phyloP scores from a whole-genome alignment of 2,329 filamentous ascomycete genomes.

The Botrytis byssoidea region DNA sequence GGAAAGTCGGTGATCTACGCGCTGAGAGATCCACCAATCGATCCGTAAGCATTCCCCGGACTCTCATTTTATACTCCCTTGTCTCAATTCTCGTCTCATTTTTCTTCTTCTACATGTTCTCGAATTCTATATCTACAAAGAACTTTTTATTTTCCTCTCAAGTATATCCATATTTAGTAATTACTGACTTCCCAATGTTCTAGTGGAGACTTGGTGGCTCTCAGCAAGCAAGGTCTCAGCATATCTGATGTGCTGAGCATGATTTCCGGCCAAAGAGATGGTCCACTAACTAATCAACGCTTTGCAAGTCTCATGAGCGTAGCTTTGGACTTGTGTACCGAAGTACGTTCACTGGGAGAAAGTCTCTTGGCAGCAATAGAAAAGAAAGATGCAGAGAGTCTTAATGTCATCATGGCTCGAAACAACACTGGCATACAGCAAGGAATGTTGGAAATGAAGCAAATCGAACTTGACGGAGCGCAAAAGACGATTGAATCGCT shows the following conservation, averaged over 20 bases:
- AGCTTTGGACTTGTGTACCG: background rate
- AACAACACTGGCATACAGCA: background rate
- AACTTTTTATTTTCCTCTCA: too few relatives aligned
- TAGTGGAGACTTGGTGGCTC: background rate
- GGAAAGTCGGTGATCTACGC: background rate
- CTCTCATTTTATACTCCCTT: too few relatives aligned
- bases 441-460: constrained; percentile 8
- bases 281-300: background rate
- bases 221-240: background rate
- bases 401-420: background rate
- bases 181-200: too few relatives aligned
- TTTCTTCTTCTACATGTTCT: too few relatives aligned
- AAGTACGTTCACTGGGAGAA: background rate
- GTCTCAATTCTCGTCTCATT: too few relatives aligned
- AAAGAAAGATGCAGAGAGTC: background rate
- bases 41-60: background rate
- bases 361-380: background rate
- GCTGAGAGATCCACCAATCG: background rate
- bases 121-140: too few relatives aligned
- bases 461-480: background rate
- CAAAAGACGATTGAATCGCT: constrained; percentile 5
- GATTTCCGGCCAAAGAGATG: background rate
- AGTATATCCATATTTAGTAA: too few relatives aligned
- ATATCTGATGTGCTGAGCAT: background rate
- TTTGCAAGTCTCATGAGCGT: background rate